Percentiles rank a stretch among this genome's conserved stretches.
These are phyloP conservation scores for Medicago lupulina DNA, from an alignment of 306 rosid species.

Conservation along the genomic window DNA sequence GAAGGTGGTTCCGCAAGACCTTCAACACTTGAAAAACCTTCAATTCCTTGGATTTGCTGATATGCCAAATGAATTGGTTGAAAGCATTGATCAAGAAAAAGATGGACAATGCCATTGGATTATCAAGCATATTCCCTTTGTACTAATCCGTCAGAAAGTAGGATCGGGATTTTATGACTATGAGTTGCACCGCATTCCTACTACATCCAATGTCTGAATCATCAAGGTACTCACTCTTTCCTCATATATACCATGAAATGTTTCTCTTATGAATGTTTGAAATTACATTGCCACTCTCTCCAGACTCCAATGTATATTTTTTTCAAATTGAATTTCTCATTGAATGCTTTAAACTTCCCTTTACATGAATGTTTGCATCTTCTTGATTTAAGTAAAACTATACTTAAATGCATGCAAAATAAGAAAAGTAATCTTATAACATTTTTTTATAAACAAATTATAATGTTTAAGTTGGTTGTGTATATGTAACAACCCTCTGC, in stretches of 20 bases:
- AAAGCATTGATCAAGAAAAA: constrained; percentile 31
- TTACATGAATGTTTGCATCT: neutral
- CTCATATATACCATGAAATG: neutral
- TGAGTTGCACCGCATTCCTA: constrained; percentile 33
- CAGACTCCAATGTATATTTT: no score
- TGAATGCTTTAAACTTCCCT: no score
- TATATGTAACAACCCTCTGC: no score
- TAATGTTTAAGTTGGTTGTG: no score
- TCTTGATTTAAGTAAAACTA: no score
- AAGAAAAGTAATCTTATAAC: no score
- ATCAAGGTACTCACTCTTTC: constrained; percentile 8
- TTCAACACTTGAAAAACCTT: constrained; percentile 27
- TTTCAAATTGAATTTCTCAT: no score
- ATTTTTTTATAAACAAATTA: no score
- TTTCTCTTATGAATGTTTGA: neutral
- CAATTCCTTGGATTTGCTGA: constrained; percentile 30
- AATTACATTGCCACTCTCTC: no score
- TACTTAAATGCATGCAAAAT: no score
- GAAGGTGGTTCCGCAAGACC: constrained; percentile 23
- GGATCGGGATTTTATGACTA: constrained; percentile 33
- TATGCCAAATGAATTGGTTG: constrained; percentile 31
- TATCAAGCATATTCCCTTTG: constrained; percentile 31
- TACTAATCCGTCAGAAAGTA: constrained; percentile 14
- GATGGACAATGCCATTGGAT: constrained; percentile 2
- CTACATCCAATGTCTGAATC: neutral